Evolutionary conservation across 2,329 filamentous ascomycete genomes (phyloP).

Genomic region (Pseudocercospora eumusae): DNA sequence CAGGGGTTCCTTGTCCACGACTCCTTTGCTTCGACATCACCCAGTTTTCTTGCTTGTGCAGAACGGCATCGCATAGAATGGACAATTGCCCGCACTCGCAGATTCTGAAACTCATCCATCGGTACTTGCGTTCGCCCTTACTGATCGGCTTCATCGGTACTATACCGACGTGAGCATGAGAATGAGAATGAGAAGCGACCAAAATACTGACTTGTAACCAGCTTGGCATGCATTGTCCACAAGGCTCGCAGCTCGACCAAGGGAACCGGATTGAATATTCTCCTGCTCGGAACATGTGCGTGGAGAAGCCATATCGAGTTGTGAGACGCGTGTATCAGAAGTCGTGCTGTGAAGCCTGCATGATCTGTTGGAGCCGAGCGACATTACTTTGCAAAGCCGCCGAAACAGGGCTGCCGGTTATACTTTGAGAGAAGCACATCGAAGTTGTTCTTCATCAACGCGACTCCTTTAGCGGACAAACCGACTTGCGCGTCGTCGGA

Average conservation of each 20-base stretch:
- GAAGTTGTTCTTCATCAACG: background rate
- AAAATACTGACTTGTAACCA: background rate
- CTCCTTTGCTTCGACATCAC: background rate
- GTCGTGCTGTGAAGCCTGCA: background rate
- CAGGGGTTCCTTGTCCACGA: background rate
- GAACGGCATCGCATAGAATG: background rate
- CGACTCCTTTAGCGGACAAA: background rate
- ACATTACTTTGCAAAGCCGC: background rate
- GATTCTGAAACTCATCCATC: background rate
- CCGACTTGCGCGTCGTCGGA: background rate
- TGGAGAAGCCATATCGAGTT: background rate
- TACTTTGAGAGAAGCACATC: background rate
- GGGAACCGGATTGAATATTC: too few species aligned
- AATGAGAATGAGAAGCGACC: background rate
- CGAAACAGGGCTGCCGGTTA: background rate
- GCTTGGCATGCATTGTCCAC: background rate
- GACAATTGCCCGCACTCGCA: background rate
- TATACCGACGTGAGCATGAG: background rate
- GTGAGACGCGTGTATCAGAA: background rate
- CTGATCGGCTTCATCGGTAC: too few species aligned
- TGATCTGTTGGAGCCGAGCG: slow-evolving; percentile 6
- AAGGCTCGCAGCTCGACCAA: background rate
- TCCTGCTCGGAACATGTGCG: background rate
- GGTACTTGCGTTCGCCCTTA: background rate
- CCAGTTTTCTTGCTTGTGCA: background rate